phyloP scores from a whole-genome alignment of 2,329 filamentous ascomycete genomes.

The Ploettnerulaceae sp. region DNA sequence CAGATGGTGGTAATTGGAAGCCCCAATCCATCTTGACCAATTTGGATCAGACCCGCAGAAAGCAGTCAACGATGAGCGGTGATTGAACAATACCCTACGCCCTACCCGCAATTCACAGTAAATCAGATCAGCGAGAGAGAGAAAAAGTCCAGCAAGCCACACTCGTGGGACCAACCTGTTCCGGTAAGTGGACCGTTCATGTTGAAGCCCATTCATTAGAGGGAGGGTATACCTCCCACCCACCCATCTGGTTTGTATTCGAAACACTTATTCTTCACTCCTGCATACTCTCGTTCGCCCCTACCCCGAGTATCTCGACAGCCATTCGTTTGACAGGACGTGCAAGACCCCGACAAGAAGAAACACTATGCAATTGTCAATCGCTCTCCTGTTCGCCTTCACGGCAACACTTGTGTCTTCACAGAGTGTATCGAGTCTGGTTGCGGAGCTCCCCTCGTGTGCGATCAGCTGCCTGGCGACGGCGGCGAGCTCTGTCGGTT shows the following conservation, averaged over 20 bases:
- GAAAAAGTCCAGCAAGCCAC: slow-evolving; percentile 3
- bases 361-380: slow-evolving; percentile 20
- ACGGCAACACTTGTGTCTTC: slow-evolving; percentile 18
- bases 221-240: background rate
- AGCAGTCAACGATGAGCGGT: no score
- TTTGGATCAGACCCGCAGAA: no score
- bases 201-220: background rate
- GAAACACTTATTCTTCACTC: background rate
- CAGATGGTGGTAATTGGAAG: no score
- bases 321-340: background rate
- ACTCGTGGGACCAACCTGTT: slow-evolving; percentile 1
- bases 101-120: no score
- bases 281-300: background rate
- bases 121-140: no score
- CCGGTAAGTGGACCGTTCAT: no score
- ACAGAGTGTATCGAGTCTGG: slow-evolving; percentile 16
- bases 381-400: slow-evolving; percentile 9
- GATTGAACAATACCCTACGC: no score
- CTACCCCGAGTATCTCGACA: slow-evolving; percentile 4
- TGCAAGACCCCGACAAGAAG: no score
- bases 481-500: slow-evolving; percentile 19
- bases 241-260: background rate
- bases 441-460: slow-evolving; percentile 25
- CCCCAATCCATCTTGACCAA: no score
- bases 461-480: slow-evolving; percentile 19